A percentile compares a stretch with the other conserved stretches of the same genome.
Evolutionary conservation across 495 filamentous ascomycete species (phyloP).

Genomic region (Achaetomiella virescens): DNA sequence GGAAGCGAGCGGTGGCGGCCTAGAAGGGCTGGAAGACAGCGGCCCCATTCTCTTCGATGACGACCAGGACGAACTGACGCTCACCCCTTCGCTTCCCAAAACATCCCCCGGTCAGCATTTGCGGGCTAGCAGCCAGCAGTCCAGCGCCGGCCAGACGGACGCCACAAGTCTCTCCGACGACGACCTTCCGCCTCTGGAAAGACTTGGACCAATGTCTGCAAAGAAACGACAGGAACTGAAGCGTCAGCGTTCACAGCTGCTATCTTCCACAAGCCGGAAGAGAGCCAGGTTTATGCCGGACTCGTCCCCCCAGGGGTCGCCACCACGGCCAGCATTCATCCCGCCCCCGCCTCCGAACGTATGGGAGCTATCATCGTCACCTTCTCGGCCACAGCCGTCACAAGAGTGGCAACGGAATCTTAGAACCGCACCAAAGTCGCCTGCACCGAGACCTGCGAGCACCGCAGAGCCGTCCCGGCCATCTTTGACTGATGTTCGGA

Average conservation of each 20-base stretch:
- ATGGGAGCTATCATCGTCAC: constrained; percentile 24
- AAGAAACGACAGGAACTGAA: constrained; percentile 16
- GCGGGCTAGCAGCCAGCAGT: constrained; percentile 22
- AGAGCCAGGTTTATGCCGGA: constrained; percentile 14
- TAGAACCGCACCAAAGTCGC: not conserved
- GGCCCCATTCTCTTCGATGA: constrained; percentile 19
- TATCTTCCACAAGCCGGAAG: constrained; percentile 18
- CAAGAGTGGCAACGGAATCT: constrained; percentile 10
- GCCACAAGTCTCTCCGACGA: constrained; percentile 31
- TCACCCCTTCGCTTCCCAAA: constrained; percentile 25
- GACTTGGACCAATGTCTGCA: constrained; percentile 15
- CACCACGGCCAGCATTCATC: constrained; percentile 8
- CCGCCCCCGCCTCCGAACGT: constrained; percentile 8
- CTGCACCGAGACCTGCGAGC: not conserved
- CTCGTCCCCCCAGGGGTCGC: constrained; percentile 19
- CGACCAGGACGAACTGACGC: constrained; percentile 26
- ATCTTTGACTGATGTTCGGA: not conserved
- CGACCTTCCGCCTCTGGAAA: constrained; percentile 33
- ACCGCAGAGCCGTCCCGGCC: not conserved
- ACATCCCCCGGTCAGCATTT: constrained; percentile 19
- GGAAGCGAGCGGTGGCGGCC: constrained; percentile 19
- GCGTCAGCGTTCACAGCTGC: constrained; percentile 11
- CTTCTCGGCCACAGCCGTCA: not conserved
- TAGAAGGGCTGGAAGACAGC: constrained; percentile 24
- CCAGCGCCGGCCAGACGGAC: constrained; percentile 23